Conservation (phyloP, 2,329 filamentous ascomycete genomes). For the Penicillium sumatraense region DNA sequence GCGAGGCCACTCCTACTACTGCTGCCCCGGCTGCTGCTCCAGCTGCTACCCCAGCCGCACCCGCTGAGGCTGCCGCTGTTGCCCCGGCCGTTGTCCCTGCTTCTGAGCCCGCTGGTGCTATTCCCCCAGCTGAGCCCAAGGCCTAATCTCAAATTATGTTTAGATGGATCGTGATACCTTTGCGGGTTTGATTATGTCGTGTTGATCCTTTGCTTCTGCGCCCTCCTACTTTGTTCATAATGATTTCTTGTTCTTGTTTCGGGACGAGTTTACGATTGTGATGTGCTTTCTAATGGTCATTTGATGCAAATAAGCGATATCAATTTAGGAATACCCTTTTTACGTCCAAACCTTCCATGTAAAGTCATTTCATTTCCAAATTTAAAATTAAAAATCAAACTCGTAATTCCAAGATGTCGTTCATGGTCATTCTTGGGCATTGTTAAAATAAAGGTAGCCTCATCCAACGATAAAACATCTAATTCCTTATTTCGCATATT, state of each 20-base stretch:
- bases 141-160: constrained; percentile 23
- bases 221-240: background rate
- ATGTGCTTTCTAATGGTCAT: constrained; percentile 13
- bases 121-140: constrained; percentile 35
- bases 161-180: constrained; percentile 8
- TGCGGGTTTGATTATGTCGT: constrained; percentile 14
- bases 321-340: background rate
- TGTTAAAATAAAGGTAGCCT: no score
- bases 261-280: constrained; percentile 19
- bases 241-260: background rate
- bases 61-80: constrained; percentile 21
- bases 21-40: background rate
- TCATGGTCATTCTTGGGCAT: background rate
- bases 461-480: background rate
- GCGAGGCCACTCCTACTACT: constrained; percentile 20
- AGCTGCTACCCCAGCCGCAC: constrained; percentile 8
- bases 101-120: constrained; percentile 27
- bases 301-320: constrained; percentile 7
- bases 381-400: no score
- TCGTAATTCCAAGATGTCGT: no score
- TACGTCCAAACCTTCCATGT: background rate
- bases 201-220: constrained; percentile 9
- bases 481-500: constrained; percentile 27
- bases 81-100: constrained; percentile 26
- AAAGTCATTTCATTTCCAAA: no score